Evolutionary conservation across 1,139 yeast genomes (phyloP), one percentile per base, ranked within the genome.

Genomic region (Scheffersomyces cryptocercus): DNA sequence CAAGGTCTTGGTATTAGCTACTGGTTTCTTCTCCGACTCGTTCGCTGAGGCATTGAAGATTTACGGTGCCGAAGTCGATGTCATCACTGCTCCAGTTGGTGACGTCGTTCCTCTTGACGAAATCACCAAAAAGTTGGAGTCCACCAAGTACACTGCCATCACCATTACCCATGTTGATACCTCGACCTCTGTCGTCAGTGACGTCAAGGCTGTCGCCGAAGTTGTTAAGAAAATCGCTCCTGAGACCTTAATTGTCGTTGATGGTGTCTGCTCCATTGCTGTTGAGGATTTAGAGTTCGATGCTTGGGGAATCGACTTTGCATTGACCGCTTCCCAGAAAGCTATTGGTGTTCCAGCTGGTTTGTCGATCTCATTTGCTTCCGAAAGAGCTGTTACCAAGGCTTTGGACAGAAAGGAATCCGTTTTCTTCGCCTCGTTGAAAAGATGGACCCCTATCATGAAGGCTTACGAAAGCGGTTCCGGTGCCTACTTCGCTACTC

Each of bases 321-420:
- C 83, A 36, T 75, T 91, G 53, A 86, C 96, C 40, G 98, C 96
- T 2, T 89, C 97, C 16, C 98, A 91, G 68, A 93, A 91, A 75
- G 98, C 97, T 32, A 75, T 91, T 58, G 97, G 97, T 44, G 95
- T 86, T 29, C 97, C 98, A 42, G 85, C 97, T 12, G 99, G 99
- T 28, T 79, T 91, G 56, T 82, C 93, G 16, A 79, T 91, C 55
- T 82, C 88, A 30, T 81, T 79, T 65, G 84, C 89, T 29, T 85
- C 95, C 38, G 81, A 74, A 43, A 80, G 96, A 56, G 97, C 96
- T 10, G 70, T 89, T 40, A 65, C 68, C 8, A 79, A 79, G 59
- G 86, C 88, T 1, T 67, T 82, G 45, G 60, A 65, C 42, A 78
- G 85, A 64, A 77, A 81, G 46, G 82, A 81, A 35, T 68, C 83